phyloP scores from a whole-genome alignment of 208 protist species.

The Wallacemonas rigidus region DNA sequence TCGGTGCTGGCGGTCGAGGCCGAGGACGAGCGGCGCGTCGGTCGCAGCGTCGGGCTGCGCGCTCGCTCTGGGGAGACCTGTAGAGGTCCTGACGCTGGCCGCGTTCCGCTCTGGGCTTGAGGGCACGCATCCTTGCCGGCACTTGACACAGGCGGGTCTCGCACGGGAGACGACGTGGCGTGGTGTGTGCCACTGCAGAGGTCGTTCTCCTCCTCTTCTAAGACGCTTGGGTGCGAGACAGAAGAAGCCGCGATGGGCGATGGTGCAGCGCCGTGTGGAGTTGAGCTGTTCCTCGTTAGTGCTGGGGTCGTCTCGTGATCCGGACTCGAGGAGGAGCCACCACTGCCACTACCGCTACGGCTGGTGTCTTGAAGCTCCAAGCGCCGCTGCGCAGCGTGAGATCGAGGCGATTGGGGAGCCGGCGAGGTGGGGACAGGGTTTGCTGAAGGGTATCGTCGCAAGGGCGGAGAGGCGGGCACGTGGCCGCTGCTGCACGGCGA shows the following conservation, averaged over 20 bases:
- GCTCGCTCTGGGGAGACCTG: neutral
- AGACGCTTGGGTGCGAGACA: constrained; percentile 2
- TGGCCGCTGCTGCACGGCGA: neutral
- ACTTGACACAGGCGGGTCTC: no score
- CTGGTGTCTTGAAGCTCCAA: constrained; percentile 6
- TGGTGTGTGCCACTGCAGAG: neutral
- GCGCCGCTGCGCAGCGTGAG: neutral
- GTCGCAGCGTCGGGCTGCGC: constrained; percentile 8
- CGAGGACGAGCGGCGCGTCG: neutral
- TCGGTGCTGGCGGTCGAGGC: constrained; percentile 19
- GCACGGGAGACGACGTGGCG: no score
- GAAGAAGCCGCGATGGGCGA: constrained; percentile 8
- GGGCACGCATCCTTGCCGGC: no score
- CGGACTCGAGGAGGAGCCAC: constrained; percentile 5
- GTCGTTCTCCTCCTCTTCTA: neutral
- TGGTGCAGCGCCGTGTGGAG: neutral
- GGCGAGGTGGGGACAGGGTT: neutral
- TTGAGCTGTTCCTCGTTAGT: neutral
- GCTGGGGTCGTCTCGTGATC: neutral
- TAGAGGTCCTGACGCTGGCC: neutral
- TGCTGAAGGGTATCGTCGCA: neutral
- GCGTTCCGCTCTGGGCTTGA: no score
- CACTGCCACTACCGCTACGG: constrained; percentile 5
- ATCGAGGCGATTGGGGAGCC: neutral
- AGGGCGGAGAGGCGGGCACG: constrained; percentile 14